Base-by-base conservation (phyloP, 2,329 filamentous ascomycete species). In the Xylariaceae sp. region DNA sequence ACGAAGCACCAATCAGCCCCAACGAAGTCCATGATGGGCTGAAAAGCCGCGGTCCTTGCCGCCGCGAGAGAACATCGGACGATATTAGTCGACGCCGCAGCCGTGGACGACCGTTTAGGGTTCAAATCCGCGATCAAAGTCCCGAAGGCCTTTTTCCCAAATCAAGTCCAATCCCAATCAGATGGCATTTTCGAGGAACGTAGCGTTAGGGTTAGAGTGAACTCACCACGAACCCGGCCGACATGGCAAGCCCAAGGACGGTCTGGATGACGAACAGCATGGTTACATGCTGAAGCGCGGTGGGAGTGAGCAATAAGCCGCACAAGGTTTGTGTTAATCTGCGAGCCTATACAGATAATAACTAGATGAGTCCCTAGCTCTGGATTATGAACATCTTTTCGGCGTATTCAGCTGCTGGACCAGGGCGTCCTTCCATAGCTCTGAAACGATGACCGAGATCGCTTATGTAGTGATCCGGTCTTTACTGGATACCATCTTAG, bases 1-100 rank as follows among this genome's bases (percentile, higher is more conserved):
- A 63, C 66, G 33, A 68, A 68, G 23, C 61, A 66, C 63, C 63
- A 68, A 14, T 62, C 65, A 14, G 52, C 34, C 3, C 65, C 65
- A 2, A 65, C 52, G 0, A 29, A 17, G 23, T 65, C 60, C n/a
- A 66, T 61, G 8, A 66, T 58, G 1, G 58, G 51, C 26, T 68
- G 56, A 1, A 65, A 29, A 1, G 56, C 52, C 1, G 63, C 63
- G 1, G 65, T 51, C 16, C 51, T 37, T 2, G 46, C 56, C 2
- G 64, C 63, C 8, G 64, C 59, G 3, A 68, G 47, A 2, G 57
- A 54, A 24, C 64, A 65, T 44, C 64, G 54, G 9, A 69, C 58
- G 39, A 67, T 57, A 12, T 67, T 69, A 3, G 64, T 60, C 16
- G 63, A 65, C 12, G 64, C 66, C 0, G 63, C 56, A 2, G 66